Conservation (phyloP, 495 filamentous ascomycete genomes). For the Coniosporium apollinis region DNA sequence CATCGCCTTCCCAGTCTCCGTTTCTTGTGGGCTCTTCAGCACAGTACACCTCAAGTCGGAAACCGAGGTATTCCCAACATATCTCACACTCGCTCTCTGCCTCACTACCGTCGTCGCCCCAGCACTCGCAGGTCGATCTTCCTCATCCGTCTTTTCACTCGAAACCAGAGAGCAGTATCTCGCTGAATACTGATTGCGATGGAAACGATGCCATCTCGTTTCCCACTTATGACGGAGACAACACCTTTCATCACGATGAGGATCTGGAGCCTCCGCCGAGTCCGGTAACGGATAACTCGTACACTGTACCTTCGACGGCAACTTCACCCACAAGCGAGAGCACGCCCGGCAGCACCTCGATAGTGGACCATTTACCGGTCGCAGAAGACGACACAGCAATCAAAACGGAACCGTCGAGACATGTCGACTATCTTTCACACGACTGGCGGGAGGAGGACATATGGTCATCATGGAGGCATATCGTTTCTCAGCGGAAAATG, state of each 20-base stretch:
- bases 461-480: conserved; percentile 92
- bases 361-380: too few relatives aligned
- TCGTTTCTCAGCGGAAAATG: conserved; percentile 56
- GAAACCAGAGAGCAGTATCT: conserved; percentile 3
- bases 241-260: not conserved
- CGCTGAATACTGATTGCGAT: not conserved
- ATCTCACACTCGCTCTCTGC: not conserved
- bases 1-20: too few relatives aligned
- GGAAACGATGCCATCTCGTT: conserved; percentile 6
- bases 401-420: conserved; percentile 59
- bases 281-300: not conserved
- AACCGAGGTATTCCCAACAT: not conserved
- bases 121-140: conserved; percentile 2
- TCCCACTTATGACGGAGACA: too few relatives aligned
- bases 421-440: conserved; percentile 94
- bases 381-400: conserved; percentile 76
- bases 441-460: conserved; percentile 96
- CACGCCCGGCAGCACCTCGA: conserved; percentile 12
- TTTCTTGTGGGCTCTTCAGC: too few relatives aligned
- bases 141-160: conserved; percentile 4
- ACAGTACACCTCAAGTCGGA: not conserved
- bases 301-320: not conserved
- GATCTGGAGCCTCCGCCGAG: not conserved
- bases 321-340: conserved; percentile 7
- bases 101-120: not conserved